These are phyloP conservation scores for Gossypium schwendimanii DNA, from an alignment of 441 rosid species.

Conservation along the genomic window DNA sequence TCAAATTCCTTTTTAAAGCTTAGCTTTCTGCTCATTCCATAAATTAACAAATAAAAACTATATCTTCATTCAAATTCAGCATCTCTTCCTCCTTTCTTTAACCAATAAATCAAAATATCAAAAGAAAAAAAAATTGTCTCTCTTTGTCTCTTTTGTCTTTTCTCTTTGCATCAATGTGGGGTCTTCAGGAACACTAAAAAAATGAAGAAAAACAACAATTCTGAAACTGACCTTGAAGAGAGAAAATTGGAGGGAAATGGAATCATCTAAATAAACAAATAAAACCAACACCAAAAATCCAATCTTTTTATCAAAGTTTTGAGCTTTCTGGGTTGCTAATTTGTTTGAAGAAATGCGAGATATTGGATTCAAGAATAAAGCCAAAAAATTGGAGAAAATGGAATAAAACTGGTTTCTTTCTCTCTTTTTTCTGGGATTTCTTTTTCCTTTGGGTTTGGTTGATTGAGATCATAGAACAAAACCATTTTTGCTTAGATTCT, in stretches of 20 bases:
- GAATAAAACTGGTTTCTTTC: constrained; percentile 23
- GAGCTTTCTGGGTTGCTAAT: constrained; percentile 7
- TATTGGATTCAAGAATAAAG: constrained; percentile 30
- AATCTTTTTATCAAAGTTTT: neutral
- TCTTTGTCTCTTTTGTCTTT: neutral
- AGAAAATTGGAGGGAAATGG: constrained; percentile 13
- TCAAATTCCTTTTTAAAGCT: constrained; percentile 51
- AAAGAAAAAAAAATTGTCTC: neutral
- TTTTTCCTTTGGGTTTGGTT: constrained; percentile 12
- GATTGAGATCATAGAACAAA: constrained; percentile 25
- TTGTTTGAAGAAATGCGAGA: constrained; percentile 12
- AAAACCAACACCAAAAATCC: constrained; percentile 6
- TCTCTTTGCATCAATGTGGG: neutral
- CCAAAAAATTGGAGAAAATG: neutral
- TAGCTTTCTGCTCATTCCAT: constrained; percentile 49
- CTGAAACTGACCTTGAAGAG: constrained; percentile 12
- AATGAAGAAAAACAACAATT: constrained; percentile 11
- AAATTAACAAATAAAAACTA: constrained; percentile 1
- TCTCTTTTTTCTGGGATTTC: constrained; percentile 16
- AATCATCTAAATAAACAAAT: constrained; percentile 7
- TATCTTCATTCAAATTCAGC: constrained; percentile 5
- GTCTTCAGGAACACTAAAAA: constrained; percentile 14
- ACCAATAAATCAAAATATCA: neutral
- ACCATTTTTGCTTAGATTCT: constrained; percentile 27
- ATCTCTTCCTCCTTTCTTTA: neutral